Base-by-base conservation (phyloP, 768 basidiomycete genomes). In the Tylopilus intermedius region DNA sequence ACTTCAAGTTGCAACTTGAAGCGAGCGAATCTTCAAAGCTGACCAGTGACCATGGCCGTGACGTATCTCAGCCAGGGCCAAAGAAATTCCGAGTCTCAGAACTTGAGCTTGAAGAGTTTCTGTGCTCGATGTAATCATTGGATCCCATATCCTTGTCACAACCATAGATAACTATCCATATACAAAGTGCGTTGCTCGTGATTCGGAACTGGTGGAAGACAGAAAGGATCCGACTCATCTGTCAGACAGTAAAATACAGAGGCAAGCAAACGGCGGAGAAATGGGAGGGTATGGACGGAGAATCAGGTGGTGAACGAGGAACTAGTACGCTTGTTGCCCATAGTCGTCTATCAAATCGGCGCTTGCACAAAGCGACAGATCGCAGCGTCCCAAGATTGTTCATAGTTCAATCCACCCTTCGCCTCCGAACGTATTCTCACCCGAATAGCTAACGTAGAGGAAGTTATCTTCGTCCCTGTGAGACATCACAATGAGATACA, bases 381-480 rank as follows among this genome's bases (percentile, higher is more conserved):
- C 56, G 47, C 52, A 54, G 51, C 44, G 45, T 54, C 53, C 54
- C 43, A 42, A 38, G 57, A 46, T 52, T 46, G 50, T 47, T 69
- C 63, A 69, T 67, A 69, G 62, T 47, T 71, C 67, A 47, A 69
- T 58, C 65, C 63, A 63, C n/a, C 62, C 65, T 2, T 59, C 58
- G 47, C 55, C 60, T 53, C 94, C 92, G 62, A 96, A 96, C 33
- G 90, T 94, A 74, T 96, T 96, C 88, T 96, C 94, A 54, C 94
- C 94, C 37, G 94, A 96, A 77, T 97, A 98, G 67, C 90, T 91
- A 56, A 99, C 94, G 67, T 97, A 99, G 39, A 99, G 79, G 82
- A 99, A 99, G 57, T 94, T 93, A 69, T 99, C 96, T 70, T 99
- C 96, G 62, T 99, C 96, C 80, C 94, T 97, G 57, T 21, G 21